Conservation (phyloP, 306 rosid species). For the Malus sylvestris region DNA sequence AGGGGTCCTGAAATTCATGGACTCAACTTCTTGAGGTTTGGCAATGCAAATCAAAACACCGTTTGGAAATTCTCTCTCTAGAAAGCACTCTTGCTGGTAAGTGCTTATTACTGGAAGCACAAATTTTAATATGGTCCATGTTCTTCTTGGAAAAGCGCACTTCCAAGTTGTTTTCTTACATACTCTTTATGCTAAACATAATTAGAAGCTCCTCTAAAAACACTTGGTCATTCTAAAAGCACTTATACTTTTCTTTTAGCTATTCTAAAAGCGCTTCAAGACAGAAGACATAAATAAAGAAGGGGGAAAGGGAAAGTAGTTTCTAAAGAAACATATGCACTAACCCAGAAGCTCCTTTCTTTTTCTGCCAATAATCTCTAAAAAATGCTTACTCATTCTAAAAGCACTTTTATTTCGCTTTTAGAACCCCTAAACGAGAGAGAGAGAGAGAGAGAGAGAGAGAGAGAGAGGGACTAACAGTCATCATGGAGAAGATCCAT, state of each 20-base stretch:
- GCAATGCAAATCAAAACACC: neutral
- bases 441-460: neutral
- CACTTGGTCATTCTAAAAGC: no score
- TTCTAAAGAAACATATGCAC: neutral
- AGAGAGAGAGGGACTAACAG: slow-evolving; percentile 33
- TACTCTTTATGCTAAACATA: neutral
- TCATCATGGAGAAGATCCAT: slow-evolving; percentile 74
- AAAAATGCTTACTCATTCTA: neutral
- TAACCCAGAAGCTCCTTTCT: neutral
- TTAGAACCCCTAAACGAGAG: neutral
- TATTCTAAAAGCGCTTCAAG: no score
- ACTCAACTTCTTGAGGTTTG: neutral
- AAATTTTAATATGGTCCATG: neutral
- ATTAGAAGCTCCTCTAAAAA: neutral
- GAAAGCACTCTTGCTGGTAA: neutral
- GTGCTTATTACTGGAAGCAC: neutral
- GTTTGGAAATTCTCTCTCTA: neutral
- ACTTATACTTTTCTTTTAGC: neutral
- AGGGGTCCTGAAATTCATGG: slow-evolving; percentile 31
- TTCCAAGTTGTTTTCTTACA: no score
- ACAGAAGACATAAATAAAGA: no score
- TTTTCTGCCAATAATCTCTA: neutral
- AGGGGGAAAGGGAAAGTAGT: no score
- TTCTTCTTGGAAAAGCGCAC: neutral
- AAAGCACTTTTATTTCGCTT: neutral